Evolutionary conservation across 2,329 filamentous ascomycete genomes (phyloP).

Genomic region (Botrytis galanthina): DNA sequence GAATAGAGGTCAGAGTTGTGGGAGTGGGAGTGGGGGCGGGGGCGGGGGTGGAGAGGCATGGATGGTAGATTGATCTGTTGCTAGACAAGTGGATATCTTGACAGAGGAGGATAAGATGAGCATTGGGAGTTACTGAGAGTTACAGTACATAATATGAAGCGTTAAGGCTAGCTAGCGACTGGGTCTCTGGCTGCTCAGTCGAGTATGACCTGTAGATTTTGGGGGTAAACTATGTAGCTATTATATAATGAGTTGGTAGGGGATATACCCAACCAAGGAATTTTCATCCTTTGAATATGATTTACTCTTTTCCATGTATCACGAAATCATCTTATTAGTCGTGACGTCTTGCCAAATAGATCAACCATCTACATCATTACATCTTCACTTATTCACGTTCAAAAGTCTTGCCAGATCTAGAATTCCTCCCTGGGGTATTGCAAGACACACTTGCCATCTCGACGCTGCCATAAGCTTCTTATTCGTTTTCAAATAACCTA

Average conservation of each 20-base stretch:
- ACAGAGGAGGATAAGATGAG: neutral
- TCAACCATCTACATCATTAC: neutral
- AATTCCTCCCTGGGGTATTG: neutral
- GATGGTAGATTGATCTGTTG: neutral
- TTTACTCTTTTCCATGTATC: neutral
- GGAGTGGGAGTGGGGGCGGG: slow-evolving; percentile 25
- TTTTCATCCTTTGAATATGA: neutral
- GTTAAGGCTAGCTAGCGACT: neutral
- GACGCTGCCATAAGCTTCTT: neutral
- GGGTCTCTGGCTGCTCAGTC: neutral
- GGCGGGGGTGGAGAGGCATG: slow-evolving; percentile 17
- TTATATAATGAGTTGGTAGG: neutral
- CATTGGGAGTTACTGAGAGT: neutral
- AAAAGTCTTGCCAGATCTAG: neutral
- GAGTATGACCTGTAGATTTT: neutral
- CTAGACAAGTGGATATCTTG: neutral
- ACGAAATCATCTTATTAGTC: neutral
- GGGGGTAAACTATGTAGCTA: neutral
- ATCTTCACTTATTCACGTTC: neutral
- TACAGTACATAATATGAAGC: neutral
- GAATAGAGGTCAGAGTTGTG: slow-evolving; percentile 28
- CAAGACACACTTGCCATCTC: neutral
- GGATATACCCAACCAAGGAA: neutral
- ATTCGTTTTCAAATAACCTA: neutral
- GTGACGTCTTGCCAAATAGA: too few species aligned